A percentile compares a stretch with the other conserved stretches of the same genome.
Evolutionary conservation across 495 filamentous ascomycete species (phyloP).

Genomic region (Cercophora newfieldiana): DNA sequence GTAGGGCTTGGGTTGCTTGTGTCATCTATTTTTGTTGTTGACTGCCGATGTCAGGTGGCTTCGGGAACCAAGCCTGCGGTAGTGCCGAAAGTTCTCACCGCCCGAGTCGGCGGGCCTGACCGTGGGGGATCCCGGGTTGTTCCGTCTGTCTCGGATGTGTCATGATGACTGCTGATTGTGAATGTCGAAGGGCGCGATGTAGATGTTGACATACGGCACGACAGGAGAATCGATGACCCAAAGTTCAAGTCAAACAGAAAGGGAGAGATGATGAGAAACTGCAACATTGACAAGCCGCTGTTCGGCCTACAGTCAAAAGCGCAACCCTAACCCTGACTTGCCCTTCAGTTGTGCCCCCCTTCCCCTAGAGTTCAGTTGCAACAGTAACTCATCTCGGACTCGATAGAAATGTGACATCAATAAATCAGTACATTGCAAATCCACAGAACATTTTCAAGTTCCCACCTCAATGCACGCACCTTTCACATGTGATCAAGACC

Average conservation of each 20-base stretch:
- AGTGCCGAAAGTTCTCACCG: neutral
- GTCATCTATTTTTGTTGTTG: slow-evolving; percentile 1
- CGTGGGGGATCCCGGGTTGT: neutral
- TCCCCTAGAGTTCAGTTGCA: no score
- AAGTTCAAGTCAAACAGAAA: neutral
- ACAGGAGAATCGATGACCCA: neutral
- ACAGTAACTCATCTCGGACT: no score
- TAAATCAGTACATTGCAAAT: no score
- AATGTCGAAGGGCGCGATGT: neutral
- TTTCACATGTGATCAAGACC: neutral
- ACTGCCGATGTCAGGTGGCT: neutral
- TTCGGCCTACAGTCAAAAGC: no score
- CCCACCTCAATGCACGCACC: neutral
- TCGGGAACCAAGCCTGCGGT: neutral
- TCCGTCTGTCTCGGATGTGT: neutral
- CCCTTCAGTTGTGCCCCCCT: no score
- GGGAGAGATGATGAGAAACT: no score
- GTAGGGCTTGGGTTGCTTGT: neutral
- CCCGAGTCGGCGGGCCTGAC: neutral
- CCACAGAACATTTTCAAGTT: neutral
- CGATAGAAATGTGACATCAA: no score
- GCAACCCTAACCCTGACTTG: no score
- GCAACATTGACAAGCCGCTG: no score
- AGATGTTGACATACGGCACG: neutral
- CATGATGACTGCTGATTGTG: neutral